phyloP scores from a whole-genome alignment of 805 yeast species.

The Suhomyces tanzawaensis region DNA sequence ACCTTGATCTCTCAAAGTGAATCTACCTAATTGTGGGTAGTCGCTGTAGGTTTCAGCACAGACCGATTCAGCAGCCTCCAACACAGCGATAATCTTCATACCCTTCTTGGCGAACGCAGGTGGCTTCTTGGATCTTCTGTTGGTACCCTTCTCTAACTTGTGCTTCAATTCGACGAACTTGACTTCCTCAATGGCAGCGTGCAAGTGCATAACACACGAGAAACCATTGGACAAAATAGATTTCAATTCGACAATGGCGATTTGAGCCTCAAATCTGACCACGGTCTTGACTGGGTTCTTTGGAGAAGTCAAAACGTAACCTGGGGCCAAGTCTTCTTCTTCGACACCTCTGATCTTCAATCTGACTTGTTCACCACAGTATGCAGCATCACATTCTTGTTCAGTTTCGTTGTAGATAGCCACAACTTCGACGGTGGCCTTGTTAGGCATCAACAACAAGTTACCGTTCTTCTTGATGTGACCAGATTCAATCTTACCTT shows the following conservation, averaged over 20 bases:
- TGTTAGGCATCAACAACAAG: conserved; percentile 91
- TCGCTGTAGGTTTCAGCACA: conserved; percentile 92
- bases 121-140: conserved; percentile 92
- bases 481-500: conserved; percentile 98
- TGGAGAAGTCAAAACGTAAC: conserved; percentile 86
- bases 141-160: conserved; percentile 94
- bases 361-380: conserved; percentile 96
- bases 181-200: conserved; percentile 97
- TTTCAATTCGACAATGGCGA: conserved; percentile 94
- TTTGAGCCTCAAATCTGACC: conserved; percentile 89
- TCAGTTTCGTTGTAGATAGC: conserved; percentile 94
- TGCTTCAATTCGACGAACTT: conserved; percentile 77
- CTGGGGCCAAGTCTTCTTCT: conserved; percentile 91
- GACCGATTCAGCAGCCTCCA: conserved; percentile 82
- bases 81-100: conserved; percentile 92
- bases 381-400: conserved; percentile 84
- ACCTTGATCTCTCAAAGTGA: conserved; percentile 98
- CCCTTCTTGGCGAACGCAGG: conserved; percentile 99
- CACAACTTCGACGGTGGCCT: conserved; percentile 74
- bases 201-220: conserved; percentile 98
- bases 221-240: conserved; percentile 93
- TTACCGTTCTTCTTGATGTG: conserved; percentile 76
- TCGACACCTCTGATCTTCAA: conserved; percentile 91
- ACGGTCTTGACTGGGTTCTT: conserved; percentile 89
- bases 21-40: conserved; percentile 96